Base-by-base conservation (phyloP, 2,329 filamentous ascomycete species). In the Aspergillus pseudoviridinutans region DNA sequence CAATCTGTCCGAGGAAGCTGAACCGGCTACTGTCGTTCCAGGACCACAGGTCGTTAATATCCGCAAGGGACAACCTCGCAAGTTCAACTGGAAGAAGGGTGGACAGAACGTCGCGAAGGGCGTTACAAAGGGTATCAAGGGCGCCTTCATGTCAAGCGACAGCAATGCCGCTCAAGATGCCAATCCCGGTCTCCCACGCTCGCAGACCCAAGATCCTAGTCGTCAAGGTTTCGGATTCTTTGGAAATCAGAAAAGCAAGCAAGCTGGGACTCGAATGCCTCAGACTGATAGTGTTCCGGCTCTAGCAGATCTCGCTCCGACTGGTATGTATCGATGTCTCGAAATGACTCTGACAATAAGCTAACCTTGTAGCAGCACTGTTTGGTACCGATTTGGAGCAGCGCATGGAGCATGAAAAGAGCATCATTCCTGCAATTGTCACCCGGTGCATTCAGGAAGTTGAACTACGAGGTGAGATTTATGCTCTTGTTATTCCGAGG, bases 11-110 rank as follows among this genome's bases (percentile, higher is more conserved):
- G 88, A 90, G 49, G 91, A 94, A 44, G 81, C 77, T 8, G 85
- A 87, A 62, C 78, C 82, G 14, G 78, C 79, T 6, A 82, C 83
- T 0, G 76, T 88, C 51, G 73, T 86, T 61, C 81, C 86, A 28
- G 89, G 91, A 2, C 92, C 94, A n/a, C 94, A 96, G 59, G 90
- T 97, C 35, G 90, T 97, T 59, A 95, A 94, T 67, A 95, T 97
- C 61, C 87, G 92, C 67, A 97, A 97, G 78, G 92, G 90, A 29
- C 92, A 96, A 71, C 87, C 89, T 54, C 96, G 92, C 79, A 97
- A 97, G 74, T 97, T 97, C 78, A 96, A 96, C 78, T 97, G 94
- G 92, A 96, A 97, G 82, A 96, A 95, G 80, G 92, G 92, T 42
- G 91, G 91, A 42, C 93, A 96, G 76, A 92, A 90, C 56, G 88